Evolutionary conservation across 1,284 basidiomycete genomes (phyloP).

Genomic region (Peniophora sp.): DNA sequence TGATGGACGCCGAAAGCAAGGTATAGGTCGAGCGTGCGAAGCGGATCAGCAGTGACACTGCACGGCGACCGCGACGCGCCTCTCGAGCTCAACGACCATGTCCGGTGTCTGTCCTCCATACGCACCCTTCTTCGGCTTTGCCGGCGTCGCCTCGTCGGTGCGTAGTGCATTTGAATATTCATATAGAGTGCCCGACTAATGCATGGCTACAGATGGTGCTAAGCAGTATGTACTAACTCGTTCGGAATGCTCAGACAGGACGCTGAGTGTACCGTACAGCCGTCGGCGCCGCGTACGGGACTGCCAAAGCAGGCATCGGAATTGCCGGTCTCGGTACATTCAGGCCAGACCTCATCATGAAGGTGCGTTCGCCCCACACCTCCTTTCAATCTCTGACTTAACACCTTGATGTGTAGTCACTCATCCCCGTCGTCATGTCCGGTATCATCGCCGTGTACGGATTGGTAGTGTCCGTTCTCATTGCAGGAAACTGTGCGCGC

Average conservation of each 20-base stretch:
- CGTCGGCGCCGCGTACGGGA: conserved; percentile 94
- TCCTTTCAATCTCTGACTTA: background rate
- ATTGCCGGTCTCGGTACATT: conserved; percentile 95
- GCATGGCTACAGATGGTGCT: conserved; percentile 66
- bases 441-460: conserved; percentile 71
- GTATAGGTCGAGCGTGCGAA: conserved; percentile 9
- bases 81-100: conserved; percentile 15
- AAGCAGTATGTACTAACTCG: conserved; percentile 60
- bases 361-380: conserved; percentile 41
- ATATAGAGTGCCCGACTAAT: too few species aligned
- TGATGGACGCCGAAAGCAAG: conserved; percentile 3
- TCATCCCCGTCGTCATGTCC: conserved; percentile 88
- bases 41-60: background rate
- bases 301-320: conserved; percentile 95
- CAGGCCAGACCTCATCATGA: conserved; percentile 97
- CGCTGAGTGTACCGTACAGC: conserved; percentile 34
- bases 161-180: too few species aligned
- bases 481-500: conserved; percentile 50
- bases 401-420: conserved; percentile 43
- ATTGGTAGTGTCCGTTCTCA: conserved; percentile 63
- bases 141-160: conserved; percentile 75
- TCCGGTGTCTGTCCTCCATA: conserved; percentile 60
- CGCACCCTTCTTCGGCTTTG: conserved; percentile 82
- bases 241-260: background rate
- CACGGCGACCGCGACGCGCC: background rate